phyloP scores from a whole-genome alignment of 306 rosid species.

The Glycyrrhiza uralensis region DNA sequence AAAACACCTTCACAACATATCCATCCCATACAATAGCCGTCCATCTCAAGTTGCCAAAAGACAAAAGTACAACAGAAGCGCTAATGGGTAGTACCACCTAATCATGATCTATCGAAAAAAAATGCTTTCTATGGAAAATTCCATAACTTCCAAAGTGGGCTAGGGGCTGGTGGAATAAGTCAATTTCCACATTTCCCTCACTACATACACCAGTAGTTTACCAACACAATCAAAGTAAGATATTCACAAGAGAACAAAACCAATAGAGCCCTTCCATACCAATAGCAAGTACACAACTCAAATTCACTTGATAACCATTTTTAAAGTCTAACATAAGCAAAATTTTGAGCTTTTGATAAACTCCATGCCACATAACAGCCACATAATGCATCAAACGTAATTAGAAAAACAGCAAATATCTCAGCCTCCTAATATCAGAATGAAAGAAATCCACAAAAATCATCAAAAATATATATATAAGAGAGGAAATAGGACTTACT shows the following conservation, averaged over 20 bases:
- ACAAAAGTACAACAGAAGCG: background rate
- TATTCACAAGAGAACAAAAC: background rate
- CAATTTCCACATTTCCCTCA: background rate
- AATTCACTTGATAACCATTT: background rate
- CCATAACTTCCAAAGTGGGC: background rate
- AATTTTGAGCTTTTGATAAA: background rate
- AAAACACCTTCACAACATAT: background rate
- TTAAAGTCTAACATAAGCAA: background rate
- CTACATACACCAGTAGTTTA: background rate
- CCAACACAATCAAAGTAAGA: background rate
- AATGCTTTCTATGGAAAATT: background rate
- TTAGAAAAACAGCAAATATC: background rate
- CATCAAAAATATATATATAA: background rate
- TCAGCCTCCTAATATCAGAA: background rate
- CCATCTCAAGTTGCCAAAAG: background rate
- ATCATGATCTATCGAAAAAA: background rate
- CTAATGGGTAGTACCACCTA: background rate
- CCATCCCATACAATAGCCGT: background rate
- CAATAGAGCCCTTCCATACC: background rate
- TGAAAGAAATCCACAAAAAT: background rate
- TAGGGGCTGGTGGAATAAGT: background rate
- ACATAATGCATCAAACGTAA: background rate
- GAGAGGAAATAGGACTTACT: conserved; percentile 42
- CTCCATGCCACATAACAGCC: background rate
- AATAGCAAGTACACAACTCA: background rate